phyloP scores from a whole-genome alignment of 176 grass and related monocot species.

The Pontederia crassipes region DNA sequence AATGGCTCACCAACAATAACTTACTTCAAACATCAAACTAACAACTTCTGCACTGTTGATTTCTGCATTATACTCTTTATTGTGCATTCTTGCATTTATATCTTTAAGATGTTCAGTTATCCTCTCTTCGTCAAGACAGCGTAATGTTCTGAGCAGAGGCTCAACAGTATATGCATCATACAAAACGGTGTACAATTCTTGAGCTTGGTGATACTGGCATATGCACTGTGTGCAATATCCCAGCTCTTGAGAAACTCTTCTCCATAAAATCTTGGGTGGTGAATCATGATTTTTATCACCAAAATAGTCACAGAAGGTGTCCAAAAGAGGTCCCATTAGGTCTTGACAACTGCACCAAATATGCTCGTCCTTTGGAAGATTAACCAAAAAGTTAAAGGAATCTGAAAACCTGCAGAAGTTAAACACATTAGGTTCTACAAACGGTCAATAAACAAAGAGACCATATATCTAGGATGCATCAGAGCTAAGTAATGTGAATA shows the following conservation, averaged over 20 bases:
- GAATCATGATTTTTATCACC: slow-evolving; percentile 36
- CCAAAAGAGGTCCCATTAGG: slow-evolving; percentile 71
- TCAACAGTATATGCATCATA: slow-evolving; percentile 54
- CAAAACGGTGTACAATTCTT: slow-evolving; percentile 40
- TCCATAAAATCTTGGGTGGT: slow-evolving; percentile 51
- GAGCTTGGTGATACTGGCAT: slow-evolving; percentile 72
- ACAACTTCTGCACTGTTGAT: slow-evolving; percentile 48
- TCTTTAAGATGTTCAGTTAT: slow-evolving; percentile 49
- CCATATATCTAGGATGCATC: too few relatives aligned
- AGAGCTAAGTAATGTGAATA: too few relatives aligned
- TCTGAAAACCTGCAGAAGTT: slow-evolving; percentile 62
- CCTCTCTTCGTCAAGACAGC: slow-evolving; percentile 65
- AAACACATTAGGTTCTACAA: too few relatives aligned
- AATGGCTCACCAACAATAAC: slow-evolving; percentile 9
- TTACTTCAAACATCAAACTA: slow-evolving; percentile 88
- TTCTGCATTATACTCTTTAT: slow-evolving; percentile 51
- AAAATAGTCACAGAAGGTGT: slow-evolving; percentile 71
- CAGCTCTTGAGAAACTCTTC: slow-evolving; percentile 55
- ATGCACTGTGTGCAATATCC: slow-evolving; percentile 73
- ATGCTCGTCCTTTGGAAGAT: slow-evolving; percentile 39
- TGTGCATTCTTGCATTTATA: slow-evolving; percentile 46
- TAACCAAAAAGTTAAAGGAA: slow-evolving; percentile 67
- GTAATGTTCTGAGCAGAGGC: slow-evolving; percentile 62
- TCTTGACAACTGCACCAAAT: slow-evolving; percentile 79
- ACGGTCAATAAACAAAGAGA: too few relatives aligned